A percentile compares a stretch with the other conserved stretches of the same genome.
Evolutionary conservation across 2,329 filamentous ascomycete genomes (phyloP).

Genomic region (Aspergillus aculeatus): DNA sequence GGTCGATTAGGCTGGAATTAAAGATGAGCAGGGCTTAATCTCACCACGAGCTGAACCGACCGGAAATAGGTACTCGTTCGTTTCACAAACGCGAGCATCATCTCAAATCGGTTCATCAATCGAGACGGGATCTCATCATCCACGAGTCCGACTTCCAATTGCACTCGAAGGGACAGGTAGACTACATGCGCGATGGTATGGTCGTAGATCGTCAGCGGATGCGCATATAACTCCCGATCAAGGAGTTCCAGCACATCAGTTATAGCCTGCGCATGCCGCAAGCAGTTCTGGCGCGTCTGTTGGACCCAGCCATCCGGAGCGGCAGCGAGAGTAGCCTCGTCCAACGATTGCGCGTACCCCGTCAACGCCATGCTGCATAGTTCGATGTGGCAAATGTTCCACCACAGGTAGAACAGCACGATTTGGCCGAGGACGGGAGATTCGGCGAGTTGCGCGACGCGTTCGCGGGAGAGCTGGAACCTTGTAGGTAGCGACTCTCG

Average conservation of each 20-base stretch:
- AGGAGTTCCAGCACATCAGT: background rate
- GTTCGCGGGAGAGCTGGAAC: background rate
- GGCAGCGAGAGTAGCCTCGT: background rate
- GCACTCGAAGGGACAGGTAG: background rate
- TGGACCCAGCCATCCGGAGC: background rate
- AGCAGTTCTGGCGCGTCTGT: background rate
- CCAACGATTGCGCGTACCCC: background rate
- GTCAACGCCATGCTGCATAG: background rate
- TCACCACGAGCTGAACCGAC: background rate
- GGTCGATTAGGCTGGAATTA: background rate
- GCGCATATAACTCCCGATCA: background rate
- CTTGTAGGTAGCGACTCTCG: background rate
- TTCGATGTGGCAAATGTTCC: background rate
- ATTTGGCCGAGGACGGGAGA: background rate
- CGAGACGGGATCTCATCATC: background rate
- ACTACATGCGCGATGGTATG: background rate
- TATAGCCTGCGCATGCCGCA: background rate
- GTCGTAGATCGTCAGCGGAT: background rate
- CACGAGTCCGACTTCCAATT: background rate
- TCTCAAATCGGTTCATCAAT: background rate
- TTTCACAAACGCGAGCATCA: background rate
- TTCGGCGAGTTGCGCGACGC: background rate
- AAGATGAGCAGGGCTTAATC: background rate
- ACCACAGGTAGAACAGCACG: background rate
- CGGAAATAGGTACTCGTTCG: background rate